Evolutionary conservation across 2,329 filamentous ascomycete genomes (phyloP), one percentile per base, ranked within the genome.

Genomic region (Fusarium xylarioides): DNA sequence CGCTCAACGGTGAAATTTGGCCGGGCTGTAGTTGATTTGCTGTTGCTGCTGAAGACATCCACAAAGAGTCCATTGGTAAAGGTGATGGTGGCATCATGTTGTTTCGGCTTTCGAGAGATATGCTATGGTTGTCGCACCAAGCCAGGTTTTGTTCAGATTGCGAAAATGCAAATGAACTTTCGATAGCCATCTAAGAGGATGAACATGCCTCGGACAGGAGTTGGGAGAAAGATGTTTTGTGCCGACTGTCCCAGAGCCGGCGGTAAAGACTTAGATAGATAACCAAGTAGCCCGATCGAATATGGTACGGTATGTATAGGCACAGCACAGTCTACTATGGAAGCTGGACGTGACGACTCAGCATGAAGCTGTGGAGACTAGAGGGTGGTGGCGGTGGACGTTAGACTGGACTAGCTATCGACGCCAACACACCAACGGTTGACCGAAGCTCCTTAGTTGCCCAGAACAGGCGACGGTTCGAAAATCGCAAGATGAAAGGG

Each of bases 1-100:
- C 85, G 79, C 87, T 89, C 74, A 86, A 82, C 44, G 87, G 87
- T 42, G 88, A 89, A 63, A 89, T 79, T 73, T 88, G 87, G 47
- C 86, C 85, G 18, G 83, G 82, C 40, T 83, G 83, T 54, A 82
- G 76, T 62, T 82, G 81, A 46, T 70, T 66, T 38, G 70, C 68
- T 55, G 71, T 69, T 55, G 72, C 72, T 23, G 73, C 66, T 30
- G 71, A 57, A 18, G 73, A 66, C 55, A 77, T 75, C 81, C 81
- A 82, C 18, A 75, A 49, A 34, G 77, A 61, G 26, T 80, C 80
- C 53, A 77, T 79, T 28, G 79, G 76, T 23, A 81, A 82, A 23
- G 82, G 78, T 11, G 81, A 80, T 42, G 74, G 79, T 63, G 79
- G 70, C 37, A 77, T 72, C 66, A 75, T 71, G 61, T 64, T 66